Evolutionary conservation across 2,329 filamentous ascomycete species (phyloP), one percentile per base, ranked within the genome.

Genomic region (Botrytis squamosa): DNA sequence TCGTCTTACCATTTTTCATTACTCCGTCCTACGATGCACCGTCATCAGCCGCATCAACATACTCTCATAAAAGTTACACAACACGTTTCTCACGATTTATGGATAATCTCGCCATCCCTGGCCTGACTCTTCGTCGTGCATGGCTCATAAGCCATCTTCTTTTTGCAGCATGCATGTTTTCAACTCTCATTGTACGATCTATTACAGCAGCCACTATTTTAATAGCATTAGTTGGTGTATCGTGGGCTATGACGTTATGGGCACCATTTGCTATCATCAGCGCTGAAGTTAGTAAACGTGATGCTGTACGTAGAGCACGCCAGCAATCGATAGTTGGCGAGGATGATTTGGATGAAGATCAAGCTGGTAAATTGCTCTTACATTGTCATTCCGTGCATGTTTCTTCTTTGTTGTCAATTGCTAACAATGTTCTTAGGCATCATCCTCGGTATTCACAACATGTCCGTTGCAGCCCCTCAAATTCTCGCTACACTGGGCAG

Each of bases 191-290:
- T 74, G 93, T 97, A 57, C 87, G 86, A 59, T 90, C 89, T 3
- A 90, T 94, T 12, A 85, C 88, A 73, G 89, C 87, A 16, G 95
- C 93, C 1, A 97, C 93, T 0, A 86, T 89, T 1, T 87, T 97
- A 49, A 91, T 97, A 73, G 93, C 91, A 1, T 84, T 96, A 38
- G 90, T 97, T 66, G 95, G 95, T 49, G 90, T 98, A 74, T 94
- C 93, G 1, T 98, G 95, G 95, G 94, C 95, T 36, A 85, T 98
- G 79, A 94, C 94, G 2, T 89, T 97, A 40, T 98, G 95, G 95
- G 95, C 95, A 0, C 95, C 95, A 0, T 98, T 95, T 84, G 95
- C 95, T 57, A 92, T 98, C 78, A 98, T 98, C 81, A 94, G 93
- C 64, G 93, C 93, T 8, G 95, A 98, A 82, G 95, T 98, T 75